Evolutionary conservation across 2,329 filamentous ascomycete genomes (phyloP).

Genomic region (Triangularia verruculosa): DNA sequence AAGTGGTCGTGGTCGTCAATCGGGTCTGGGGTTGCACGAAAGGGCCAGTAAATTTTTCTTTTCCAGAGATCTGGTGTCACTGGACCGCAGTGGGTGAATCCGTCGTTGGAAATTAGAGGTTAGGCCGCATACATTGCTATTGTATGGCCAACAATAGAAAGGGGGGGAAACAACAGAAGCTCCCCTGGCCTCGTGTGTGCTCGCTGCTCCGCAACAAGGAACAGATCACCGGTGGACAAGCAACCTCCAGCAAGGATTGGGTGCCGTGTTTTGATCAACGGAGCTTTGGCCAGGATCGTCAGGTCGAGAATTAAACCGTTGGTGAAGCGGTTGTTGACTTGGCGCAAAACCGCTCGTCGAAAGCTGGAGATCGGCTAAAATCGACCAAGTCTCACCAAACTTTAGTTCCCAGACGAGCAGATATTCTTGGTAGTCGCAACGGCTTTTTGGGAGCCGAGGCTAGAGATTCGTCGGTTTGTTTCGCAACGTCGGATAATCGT

Average conservation of each 20-base stretch:
- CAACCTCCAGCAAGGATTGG: background rate
- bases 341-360: constrained; percentile 3
- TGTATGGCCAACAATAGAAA: constrained; percentile 16
- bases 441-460: background rate
- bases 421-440: background rate
- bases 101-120: constrained; percentile 5
- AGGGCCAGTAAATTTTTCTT: background rate
- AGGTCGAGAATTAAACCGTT: background rate
- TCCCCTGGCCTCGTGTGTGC: constrained; percentile 5
- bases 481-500: background rate
- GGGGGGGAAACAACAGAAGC: background rate
- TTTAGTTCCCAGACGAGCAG: background rate
- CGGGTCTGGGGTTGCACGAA: background rate
- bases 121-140: constrained; percentile 17
- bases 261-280: background rate
- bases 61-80: background rate
- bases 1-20: background rate
- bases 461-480: background rate
- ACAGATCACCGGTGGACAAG: background rate
- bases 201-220: background rate
- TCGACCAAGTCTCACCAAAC: constrained; percentile 5
- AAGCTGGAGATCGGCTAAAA: constrained; percentile 9
- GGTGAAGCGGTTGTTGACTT: constrained; percentile 1
- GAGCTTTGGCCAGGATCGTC: background rate
- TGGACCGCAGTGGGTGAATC: constrained; percentile 2